Evolutionary conservation across 176 grass and related monocot species (phyloP).

Genomic region (Eragrostis nindensis): DNA sequence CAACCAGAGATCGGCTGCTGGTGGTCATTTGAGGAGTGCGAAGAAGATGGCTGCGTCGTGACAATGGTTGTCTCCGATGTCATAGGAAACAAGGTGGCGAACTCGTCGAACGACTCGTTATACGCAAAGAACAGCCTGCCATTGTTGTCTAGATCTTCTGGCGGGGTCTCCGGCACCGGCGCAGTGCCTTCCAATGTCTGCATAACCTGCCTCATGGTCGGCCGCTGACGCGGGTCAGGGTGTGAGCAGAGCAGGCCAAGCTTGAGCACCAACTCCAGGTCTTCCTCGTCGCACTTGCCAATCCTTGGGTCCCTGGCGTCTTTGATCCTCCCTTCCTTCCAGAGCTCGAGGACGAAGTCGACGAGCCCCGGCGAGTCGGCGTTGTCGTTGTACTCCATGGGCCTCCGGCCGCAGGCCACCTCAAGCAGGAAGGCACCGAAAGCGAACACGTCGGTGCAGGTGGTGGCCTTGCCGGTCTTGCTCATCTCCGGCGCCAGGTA

Average conservation of each 20-base stretch:
- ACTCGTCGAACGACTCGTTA: conserved; percentile 58
- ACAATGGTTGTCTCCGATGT: conserved; percentile 34
- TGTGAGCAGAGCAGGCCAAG: conserved; percentile 80
- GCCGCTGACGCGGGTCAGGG: conserved; percentile 49
- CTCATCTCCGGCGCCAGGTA: conserved; percentile 85
- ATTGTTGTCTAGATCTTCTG: conserved; percentile 1
- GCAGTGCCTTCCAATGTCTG: conserved; percentile 52
- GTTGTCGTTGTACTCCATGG: conserved; percentile 29
- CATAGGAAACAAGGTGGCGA: conserved; percentile 29
- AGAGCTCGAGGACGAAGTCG: conserved; percentile 65
- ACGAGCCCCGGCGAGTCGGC: conserved; percentile 49
- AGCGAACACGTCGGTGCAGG: conserved; percentile 65
- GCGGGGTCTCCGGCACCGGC: conserved; percentile 41
- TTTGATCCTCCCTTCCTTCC: conserved; percentile 52
- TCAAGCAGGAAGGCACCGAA: conserved; percentile 75
- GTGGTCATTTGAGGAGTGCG: conserved; percentile 10
- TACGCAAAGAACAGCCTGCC: conserved; percentile 31
- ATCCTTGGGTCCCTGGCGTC: conserved; percentile 58
- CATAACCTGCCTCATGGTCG: conserved; percentile 76
- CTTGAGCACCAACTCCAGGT: conserved; percentile 68
- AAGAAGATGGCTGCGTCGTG: conserved; percentile 26
- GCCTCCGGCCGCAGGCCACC: conserved; percentile 61
- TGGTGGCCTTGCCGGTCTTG: conserved; percentile 78
- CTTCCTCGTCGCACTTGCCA: conserved; percentile 44
- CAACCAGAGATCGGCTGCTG: conserved; percentile 18